Evolutionary conservation across 345 rosid genomes (phyloP), one percentile per base, ranked within the genome.

Genomic region (Ricinus communis): DNA sequence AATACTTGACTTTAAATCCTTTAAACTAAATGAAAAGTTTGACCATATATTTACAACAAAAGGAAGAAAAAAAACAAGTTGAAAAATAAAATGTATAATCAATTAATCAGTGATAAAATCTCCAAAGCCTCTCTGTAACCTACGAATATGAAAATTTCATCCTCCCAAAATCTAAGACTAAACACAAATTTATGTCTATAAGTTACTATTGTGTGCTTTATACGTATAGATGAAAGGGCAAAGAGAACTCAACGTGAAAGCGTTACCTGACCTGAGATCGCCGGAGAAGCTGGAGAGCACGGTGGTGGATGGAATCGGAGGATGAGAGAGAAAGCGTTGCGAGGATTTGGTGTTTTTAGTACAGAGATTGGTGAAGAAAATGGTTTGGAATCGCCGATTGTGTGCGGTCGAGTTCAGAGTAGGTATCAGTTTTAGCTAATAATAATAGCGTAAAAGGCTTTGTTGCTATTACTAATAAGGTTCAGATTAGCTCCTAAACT

Each of bases 261-360:
- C 74, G 7, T 43, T 40, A 62, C 74, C 62, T 27, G 67, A 49
- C 8, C 30, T 50, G 15, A 50, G 74, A 61, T 49, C 51, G 51
- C 74, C 66, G 52, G 59, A 25, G 59, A 61, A 61, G 58, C 50
- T 14, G 66, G 15, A 22, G 58, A 22, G 8, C 62, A 56, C 36
- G 36, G 66, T 28, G 21, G 51, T 8, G 30, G 27, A 1, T 12
- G 2, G 6, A 15, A 16, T 59, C 11, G 6, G 51, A 27, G 31
- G n/a, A 30, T 30, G 10, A 21, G 8, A 15, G 28, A 15, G 24
- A 14, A 22, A 12, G 25, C 0, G 38, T 8, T 2, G 21, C 5
- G n/a, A 30, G 47, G 27, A 31, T 52, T 19, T n/a, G 45, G 33
- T 14, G 15, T 58, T 11, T 0, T 27, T 19, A 24, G 61, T n/a